Base-by-base conservation (phyloP, 257 asterid genomes). In the Phtheirospermum japonicum region DNA sequence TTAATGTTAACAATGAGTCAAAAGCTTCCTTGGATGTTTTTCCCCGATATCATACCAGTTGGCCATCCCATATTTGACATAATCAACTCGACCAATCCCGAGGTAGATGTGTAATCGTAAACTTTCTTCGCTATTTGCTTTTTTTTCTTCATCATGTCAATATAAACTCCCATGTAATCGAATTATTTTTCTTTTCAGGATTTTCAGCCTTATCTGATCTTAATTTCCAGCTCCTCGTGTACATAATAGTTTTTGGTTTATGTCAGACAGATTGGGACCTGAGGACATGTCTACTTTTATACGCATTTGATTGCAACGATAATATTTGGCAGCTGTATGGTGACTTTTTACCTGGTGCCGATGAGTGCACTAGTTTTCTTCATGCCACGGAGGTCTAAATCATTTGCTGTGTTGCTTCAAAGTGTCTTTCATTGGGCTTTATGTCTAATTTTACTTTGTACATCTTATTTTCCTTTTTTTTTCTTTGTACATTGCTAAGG, bases 11-110 rank as follows among this genome's bases (percentile, higher is more conserved):
- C 99, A 16, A 85, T 92, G 49, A 92, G 96, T 73, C 83, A 86
- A 71, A 89, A 83, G 83, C 85, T 82, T 62, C 99, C 99, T 5
- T 92, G 99, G 97, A 92, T 92, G 97, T 92, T 92, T 77, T 92
- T 89, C 70, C 99, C 99, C 0, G 97, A 92, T 77, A 87, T 80
- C 70, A 75, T 92, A 73, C 99, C 99, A 16, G 36, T 89, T 5
- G 99, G 97, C 52, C 97, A 92, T 80, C 99, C 99, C 68, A 85
- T 92, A 69, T 92, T 89, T 64, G 95, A 89, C 81, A 85, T 92
- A 61, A 89, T 89, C 65, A 89, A 92, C 79, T 92, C 99, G 60
- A 89, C 97, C 71, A 75, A 92, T 79, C 95, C 97, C 12, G 88
- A 92, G 96, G 99, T 89, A 74, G 66, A 68, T 71, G 70, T 68